phyloP scores from a whole-genome alignment of 1,139 yeast genomes.

The Sporopachydermia cereana region DNA sequence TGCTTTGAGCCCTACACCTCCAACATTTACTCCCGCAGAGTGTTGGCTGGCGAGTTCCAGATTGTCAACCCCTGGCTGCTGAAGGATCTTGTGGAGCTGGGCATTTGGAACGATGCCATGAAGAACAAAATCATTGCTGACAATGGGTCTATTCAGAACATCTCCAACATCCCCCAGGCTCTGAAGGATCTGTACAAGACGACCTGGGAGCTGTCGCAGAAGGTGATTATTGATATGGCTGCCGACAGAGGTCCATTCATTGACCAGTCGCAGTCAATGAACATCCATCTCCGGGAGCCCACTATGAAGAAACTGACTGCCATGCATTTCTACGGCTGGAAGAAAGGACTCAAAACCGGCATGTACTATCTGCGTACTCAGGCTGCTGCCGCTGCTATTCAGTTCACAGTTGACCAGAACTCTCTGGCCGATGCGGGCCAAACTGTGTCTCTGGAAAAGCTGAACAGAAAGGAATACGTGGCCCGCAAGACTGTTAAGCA shows the following conservation, averaged over 20 bases:
- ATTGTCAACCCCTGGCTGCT: constrained; percentile 75
- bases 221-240: constrained; percentile 82
- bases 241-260: constrained; percentile 90
- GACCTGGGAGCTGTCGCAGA: constrained; percentile 94
- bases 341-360: constrained; percentile 92
- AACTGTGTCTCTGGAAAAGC: neutral
- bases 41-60: constrained; percentile 81
- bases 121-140: constrained; percentile 68
- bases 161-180: constrained; percentile 66
- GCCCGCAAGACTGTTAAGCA: constrained; percentile 2
- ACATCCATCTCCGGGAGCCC: constrained; percentile 74
- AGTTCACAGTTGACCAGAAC: constrained; percentile 70
- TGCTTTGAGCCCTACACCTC: constrained; percentile 90
- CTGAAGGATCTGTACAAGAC: constrained; percentile 77
- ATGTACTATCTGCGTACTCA: constrained; percentile 94
- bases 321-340: constrained; percentile 98
- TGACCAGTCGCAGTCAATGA: constrained; percentile 91
- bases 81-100: constrained; percentile 72
- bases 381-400: constrained; percentile 91
- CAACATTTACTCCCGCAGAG: constrained; percentile 78
- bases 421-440: constrained; percentile 25
- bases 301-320: constrained; percentile 91
- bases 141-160: constrained; percentile 78
- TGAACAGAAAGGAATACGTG: neutral
- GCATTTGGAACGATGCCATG: constrained; percentile 72